phyloP scores from a whole-genome alignment of 2,329 filamentous ascomycete genomes.

The Blastomyces silverae region DNA sequence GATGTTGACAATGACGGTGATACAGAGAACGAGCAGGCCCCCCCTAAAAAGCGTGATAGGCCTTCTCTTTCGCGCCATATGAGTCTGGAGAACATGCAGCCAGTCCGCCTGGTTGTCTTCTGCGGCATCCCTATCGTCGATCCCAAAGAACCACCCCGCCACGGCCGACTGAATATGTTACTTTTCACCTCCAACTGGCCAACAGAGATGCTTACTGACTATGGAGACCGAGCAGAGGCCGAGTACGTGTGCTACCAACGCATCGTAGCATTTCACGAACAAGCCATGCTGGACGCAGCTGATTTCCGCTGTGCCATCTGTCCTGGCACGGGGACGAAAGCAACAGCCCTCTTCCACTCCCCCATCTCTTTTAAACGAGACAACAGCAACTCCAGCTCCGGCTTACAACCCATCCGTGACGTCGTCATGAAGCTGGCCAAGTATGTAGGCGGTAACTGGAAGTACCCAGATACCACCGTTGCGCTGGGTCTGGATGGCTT shows the following conservation, averaged over 20 bases:
- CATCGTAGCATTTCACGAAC: slow-evolving; percentile 22
- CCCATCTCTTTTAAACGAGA: slow-evolving; percentile 23
- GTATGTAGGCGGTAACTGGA: slow-evolving; percentile 23
- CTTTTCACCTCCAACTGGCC: slow-evolving; percentile 24
- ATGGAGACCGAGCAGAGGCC: background rate
- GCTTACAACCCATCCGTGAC: slow-evolving; percentile 15
- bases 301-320: slow-evolving; percentile 25
- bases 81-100: slow-evolving; percentile 10
- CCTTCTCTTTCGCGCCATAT: background rate
- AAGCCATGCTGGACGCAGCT: slow-evolving; percentile 19
- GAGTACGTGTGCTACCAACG: slow-evolving; percentile 19
- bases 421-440: slow-evolving; percentile 21
- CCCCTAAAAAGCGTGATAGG: background rate
- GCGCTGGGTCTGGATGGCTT: slow-evolving; percentile 19
- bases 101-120: slow-evolving; percentile 20
- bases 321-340: slow-evolving; percentile 14
- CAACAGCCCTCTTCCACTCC: slow-evolving; percentile 22
- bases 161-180: slow-evolving; percentile 20
- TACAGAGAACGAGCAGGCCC: background rate
- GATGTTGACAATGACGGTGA: background rate
- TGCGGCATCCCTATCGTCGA: slow-evolving; percentile 22
- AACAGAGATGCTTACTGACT: slow-evolving; percentile 13
- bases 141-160: slow-evolving; percentile 12
- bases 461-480: slow-evolving; percentile 19
- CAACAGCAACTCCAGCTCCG: slow-evolving; percentile 2